Evolutionary conservation across 345 rosid species (phyloP).

Genomic region (Zanthoxylum bungeanum): DNA sequence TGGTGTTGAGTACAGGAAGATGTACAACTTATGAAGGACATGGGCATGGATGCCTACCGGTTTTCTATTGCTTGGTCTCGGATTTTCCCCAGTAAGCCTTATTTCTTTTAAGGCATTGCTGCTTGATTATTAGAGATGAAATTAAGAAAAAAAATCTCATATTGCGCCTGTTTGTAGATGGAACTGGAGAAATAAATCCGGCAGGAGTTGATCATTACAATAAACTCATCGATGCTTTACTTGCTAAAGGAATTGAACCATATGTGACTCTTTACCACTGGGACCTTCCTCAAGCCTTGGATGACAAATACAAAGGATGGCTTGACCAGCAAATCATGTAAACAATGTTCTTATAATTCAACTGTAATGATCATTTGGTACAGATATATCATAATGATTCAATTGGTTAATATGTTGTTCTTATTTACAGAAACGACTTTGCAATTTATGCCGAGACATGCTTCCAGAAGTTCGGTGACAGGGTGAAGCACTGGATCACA

Average conservation of each 20-base stretch:
- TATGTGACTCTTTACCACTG: slow-evolving; percentile 90
- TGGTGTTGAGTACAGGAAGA: slow-evolving; percentile 58
- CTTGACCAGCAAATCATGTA: slow-evolving; percentile 71
- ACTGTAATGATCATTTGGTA: neutral
- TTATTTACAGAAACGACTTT: slow-evolving; percentile 61
- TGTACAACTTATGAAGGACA: slow-evolving; percentile 81
- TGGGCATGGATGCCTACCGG: slow-evolving; percentile 93
- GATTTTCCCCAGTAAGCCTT: slow-evolving; percentile 69
- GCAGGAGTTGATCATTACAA: slow-evolving; percentile 94
- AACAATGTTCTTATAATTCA: neutral
- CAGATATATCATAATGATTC: neutral
- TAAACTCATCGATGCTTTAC: slow-evolving; percentile 72
- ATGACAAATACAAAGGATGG: slow-evolving; percentile 84
- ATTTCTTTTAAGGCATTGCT: neutral
- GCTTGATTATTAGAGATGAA: neutral
- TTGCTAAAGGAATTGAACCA: slow-evolving; percentile 82
- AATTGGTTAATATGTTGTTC: neutral
- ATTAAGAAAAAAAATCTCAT: neutral
- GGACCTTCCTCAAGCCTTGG: slow-evolving; percentile 96
- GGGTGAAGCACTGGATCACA: slow-evolving; percentile 91
- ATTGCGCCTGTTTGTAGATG: slow-evolving; percentile 38
- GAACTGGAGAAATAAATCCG: slow-evolving; percentile 72
- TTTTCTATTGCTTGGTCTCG: slow-evolving; percentile 96
- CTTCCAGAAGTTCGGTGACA: slow-evolving; percentile 80
- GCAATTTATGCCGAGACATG: slow-evolving; percentile 79